A percentile compares a stretch with the other conserved stretches of the same genome.
Evolutionary conservation across 495 filamentous ascomycete species (phyloP).

Genomic region (Antarctomyces pellizariae): DNA sequence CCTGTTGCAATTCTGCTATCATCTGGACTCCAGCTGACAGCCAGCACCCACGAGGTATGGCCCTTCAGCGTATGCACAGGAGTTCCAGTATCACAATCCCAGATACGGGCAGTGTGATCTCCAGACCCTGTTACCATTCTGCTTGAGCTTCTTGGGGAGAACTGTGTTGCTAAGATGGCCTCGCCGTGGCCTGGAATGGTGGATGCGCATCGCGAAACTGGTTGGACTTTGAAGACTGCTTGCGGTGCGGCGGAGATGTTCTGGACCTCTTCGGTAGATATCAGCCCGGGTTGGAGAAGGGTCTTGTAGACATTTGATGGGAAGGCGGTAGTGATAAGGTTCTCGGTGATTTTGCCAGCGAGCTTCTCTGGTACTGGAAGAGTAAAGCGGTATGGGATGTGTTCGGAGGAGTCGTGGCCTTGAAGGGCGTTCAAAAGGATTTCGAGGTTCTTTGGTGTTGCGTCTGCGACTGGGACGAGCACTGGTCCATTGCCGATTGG

Average conservation of each 20-base stretch:
- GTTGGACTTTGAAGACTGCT: constrained; percentile 82
- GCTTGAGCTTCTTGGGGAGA: constrained; percentile 61
- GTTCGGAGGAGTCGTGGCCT: constrained; percentile 29
- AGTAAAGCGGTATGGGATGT: constrained; percentile 12
- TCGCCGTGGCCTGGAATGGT: constrained; percentile 81
- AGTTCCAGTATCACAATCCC: constrained; percentile 89
- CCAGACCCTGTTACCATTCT: constrained; percentile 77
- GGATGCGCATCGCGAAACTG: constrained; percentile 72
- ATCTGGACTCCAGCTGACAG: constrained; percentile 68
- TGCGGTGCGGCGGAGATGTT: constrained; percentile 62
- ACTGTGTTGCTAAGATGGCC: constrained; percentile 69
- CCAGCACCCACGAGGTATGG: constrained; percentile 83
- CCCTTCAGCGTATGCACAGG: constrained; percentile 77
- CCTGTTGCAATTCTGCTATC: constrained; percentile 67
- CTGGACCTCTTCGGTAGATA: constrained; percentile 42
- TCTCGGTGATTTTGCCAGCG: constrained; percentile 4
- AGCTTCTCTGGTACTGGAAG: constrained; percentile 11
- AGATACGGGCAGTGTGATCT: constrained; percentile 79
- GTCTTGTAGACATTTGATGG: constrained; percentile 55
- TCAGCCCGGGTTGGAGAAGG: constrained; percentile 35
- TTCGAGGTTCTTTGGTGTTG: constrained; percentile 74
- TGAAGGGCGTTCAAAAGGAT: constrained; percentile 68
- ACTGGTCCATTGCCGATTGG: constrained; percentile 40
- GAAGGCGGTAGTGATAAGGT: constrained; percentile 16
- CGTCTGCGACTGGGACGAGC: constrained; percentile 63